Evolutionary conservation across 1,284 basidiomycete species (phyloP), one percentile per base, ranked within the genome.

Genomic region (Sphaerobolus stellatus): DNA sequence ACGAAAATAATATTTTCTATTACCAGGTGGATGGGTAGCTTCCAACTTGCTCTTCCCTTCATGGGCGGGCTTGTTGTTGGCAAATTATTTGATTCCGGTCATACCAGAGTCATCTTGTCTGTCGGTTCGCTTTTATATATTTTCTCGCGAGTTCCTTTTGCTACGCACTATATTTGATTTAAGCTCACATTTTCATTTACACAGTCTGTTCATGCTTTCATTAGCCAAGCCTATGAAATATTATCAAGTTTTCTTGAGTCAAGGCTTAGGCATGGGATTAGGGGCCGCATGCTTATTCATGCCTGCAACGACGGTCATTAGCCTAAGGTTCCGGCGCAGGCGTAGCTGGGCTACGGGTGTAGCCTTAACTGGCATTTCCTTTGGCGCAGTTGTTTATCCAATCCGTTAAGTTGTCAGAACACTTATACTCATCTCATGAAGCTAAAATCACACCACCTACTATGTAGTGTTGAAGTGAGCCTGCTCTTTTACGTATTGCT

Each of bases 351-450:
- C 54, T 3, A 52, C 40, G 33, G 54, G 54, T 30, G 13, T 44
- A 5, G 31, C 48, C n/a, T 30, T 56, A 16, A 20, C 54, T 33
- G 54, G 54, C 6, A 53, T 27, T 31, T 40, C 49, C 38, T 16
- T 18, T 18, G 54, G 54, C 3, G 49, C 49, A n/a, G 45, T 58
- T 18, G 38, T 50, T 31, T 56, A 52, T 30, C 54, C 54, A 16
- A 43, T 34, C 31, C 24, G 43, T 45, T n/a, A 20, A 9, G 25
- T 18, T 4, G n/a, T 9, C 43, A 5, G 25, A 20, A 24, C n/a
- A 45, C 9, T 5, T 13, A 9, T 4, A 18, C 9, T 16, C 25
- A 27, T 5, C 25, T 4, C 36, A 22, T 38, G 36, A n/a, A n/a
- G n/a, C n/a, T n/a, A n/a, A n/a, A n/a, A n/a, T n/a, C n/a, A n/a